A percentile compares a stretch with the other conserved stretches of the same genome.
These are phyloP conservation scores for Fusarium virguliforme DNA, from an alignment of 2,329 filamentous ascomycete species.

Conservation along the genomic window DNA sequence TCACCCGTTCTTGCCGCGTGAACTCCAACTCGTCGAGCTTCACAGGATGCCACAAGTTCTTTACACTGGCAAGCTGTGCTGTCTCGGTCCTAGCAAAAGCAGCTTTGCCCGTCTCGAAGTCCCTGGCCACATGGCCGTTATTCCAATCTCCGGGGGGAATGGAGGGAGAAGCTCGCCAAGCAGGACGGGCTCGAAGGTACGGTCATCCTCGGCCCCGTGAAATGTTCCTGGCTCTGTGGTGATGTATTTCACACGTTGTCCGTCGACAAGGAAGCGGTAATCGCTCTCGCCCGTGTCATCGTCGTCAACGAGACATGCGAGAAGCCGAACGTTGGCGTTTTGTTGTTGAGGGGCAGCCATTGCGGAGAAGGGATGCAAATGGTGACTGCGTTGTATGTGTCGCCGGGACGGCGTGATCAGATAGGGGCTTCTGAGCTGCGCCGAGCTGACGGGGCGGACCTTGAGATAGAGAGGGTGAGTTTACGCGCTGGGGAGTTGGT, in stretches of 20 bases:
- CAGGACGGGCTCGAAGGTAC: slow-evolving; percentile 50
- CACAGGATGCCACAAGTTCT: slow-evolving; percentile 45
- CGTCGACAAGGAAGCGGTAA: slow-evolving; percentile 51
- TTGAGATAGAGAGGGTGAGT: too few species aligned
- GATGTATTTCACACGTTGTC: slow-evolving; percentile 48
- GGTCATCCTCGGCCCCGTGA: slow-evolving; percentile 41
- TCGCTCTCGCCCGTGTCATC: slow-evolving; percentile 48
- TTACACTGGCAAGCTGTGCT: slow-evolving; percentile 35
- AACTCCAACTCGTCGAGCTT: slow-evolving; percentile 50
- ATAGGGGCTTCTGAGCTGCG: neutral
- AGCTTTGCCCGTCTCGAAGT: slow-evolving; percentile 39
- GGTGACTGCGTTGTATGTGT: slow-evolving; percentile 10
- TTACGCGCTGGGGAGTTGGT: too few species aligned
- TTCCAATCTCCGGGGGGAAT: slow-evolving; percentile 52
- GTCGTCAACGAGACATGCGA: slow-evolving; percentile 48
- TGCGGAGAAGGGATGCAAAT: too few species aligned
- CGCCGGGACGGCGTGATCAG: neutral
- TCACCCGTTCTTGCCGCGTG: slow-evolving; percentile 41
- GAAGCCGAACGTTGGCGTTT: slow-evolving; percentile 41
- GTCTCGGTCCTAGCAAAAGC: slow-evolving; percentile 44
- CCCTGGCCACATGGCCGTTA: slow-evolving; percentile 37
- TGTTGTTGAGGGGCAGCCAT: too few species aligned
- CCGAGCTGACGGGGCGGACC: neutral
- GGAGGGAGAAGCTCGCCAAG: slow-evolving; percentile 47
- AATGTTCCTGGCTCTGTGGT: slow-evolving; percentile 48